Base-by-base conservation (phyloP, 2,329 filamentous ascomycete species). In the Incumbomyces lentus region DNA sequence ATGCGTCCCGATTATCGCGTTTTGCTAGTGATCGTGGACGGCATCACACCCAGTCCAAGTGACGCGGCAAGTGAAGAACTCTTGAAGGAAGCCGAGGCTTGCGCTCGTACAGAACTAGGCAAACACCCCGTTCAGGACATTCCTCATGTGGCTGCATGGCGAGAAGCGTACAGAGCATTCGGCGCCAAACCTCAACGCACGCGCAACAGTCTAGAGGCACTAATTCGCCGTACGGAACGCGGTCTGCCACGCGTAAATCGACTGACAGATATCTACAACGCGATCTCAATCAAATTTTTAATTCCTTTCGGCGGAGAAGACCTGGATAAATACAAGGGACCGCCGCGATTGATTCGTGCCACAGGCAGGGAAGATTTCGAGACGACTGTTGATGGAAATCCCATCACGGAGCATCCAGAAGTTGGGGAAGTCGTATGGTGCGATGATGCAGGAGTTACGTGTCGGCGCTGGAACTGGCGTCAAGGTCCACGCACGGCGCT, bases 251-350 rank as follows among this genome's bases (percentile, higher is more conserved):
- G 64, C 0, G 58, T 68, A 10, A 68, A 68, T 42, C 57, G 63
- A 1, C 44, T 67, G 41, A 67, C 64, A 0, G 64, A 67, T 39
- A 64, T 66, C 8, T 67, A 66, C 49, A 68, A 66, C 43, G 63
- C 59, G 1, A 62, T 67, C 29, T 64, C 60, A 1, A 58, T 67
- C 26, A 67, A 66, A 47, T 57, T 65, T 39, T 62, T 65, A 45
- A 60, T 67, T 29, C 64, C 64, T 6, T 51, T 66, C 0, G 64
- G 65, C 4, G 64, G 64, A 12, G 64, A 67, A 46, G 63, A 68
- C 49, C 46, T 67, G 7, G 61, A 63, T 29, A 65, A 65, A 47
- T 67, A 67, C 47, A 22, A 47, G 6, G 62, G 64, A 2, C 35
- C 59, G 6, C 60, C 64, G 10, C 52, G 56, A 5, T 40, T 66